phyloP scores from a whole-genome alignment of 2,329 filamentous ascomycete species.

The Ophiostoma sp. region DNA sequence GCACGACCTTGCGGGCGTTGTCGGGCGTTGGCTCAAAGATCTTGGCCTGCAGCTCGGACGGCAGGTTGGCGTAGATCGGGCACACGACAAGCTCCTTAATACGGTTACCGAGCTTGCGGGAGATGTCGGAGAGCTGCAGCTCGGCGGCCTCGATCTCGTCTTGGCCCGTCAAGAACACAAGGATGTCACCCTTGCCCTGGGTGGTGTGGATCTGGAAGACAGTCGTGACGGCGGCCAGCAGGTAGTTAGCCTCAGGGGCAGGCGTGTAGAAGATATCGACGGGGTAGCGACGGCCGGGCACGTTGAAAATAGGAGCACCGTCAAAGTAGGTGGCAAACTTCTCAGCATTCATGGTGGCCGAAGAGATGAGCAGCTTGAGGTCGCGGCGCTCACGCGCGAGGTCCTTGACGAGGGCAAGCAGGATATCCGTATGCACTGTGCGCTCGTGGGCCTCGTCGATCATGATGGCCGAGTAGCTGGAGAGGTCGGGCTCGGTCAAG shows the following conservation, averaged over 20 bases:
- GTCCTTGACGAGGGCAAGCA: conserved; percentile 84
- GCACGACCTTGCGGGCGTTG: conserved; percentile 79
- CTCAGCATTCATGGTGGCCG: conserved; percentile 87
- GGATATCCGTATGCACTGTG: conserved; percentile 83
- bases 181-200: conserved; percentile 77
- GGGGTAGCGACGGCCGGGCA: conserved; percentile 81
- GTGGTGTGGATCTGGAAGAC: conserved; percentile 92
- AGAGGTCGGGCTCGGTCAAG: conserved; percentile 78
- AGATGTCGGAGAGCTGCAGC: conserved; percentile 76
- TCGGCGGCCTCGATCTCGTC: conserved; percentile 92
- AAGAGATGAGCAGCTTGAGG: conserved; percentile 84
- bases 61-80: conserved; percentile 90
- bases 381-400: conserved; percentile 76
- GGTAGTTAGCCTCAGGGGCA: conserved; percentile 87
- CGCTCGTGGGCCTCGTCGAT: conserved; percentile 97
- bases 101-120: conserved; percentile 76
- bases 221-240: conserved; percentile 85
- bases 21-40: conserved; percentile 92
- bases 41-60: conserved; percentile 82
- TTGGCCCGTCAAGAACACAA: conserved; percentile 92
- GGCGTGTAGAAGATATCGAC: conserved; percentile 90
- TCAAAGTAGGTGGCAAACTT: conserved; percentile 92
- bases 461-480: conserved; percentile 79
- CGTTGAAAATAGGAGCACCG: conserved; percentile 87
- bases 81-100: conserved; percentile 83